A percentile compares a stretch with the other conserved stretches of the same genome.
Evolutionary conservation across 257 asterid species (phyloP).

Genomic region (Scutellaria minor): DNA sequence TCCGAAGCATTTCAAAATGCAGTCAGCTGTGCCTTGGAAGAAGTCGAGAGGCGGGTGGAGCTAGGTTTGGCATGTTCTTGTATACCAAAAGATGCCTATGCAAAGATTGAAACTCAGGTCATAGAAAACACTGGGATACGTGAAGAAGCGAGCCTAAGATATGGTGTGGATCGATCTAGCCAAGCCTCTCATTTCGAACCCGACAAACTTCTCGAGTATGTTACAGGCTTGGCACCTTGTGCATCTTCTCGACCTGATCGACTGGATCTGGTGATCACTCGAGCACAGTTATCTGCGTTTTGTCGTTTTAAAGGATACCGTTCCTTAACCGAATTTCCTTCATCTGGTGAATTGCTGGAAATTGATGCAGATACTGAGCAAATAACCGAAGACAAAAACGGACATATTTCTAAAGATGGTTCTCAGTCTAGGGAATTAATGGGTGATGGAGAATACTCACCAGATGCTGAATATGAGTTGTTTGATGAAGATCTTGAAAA

Average conservation of each 20-base stretch:
- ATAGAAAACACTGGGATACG: constrained; percentile 85
- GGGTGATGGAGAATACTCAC: constrained; percentile 52
- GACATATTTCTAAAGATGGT: constrained; percentile 51
- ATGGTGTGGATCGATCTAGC: constrained; percentile 69
- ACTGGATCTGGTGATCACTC: constrained; percentile 69
- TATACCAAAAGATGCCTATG: constrained; percentile 51
- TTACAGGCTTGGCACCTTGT: constrained; percentile 59
- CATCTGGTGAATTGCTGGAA: constrained; percentile 59
- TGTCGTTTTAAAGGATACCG: constrained; percentile 69
- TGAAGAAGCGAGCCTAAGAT: constrained; percentile 74
- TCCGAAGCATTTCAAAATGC: constrained; percentile 87
- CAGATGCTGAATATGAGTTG: constrained; percentile 57
- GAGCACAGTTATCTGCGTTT: constrained; percentile 76
- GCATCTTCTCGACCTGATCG: constrained; percentile 59
- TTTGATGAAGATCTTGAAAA: constrained; percentile 31
- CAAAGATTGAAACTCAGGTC: constrained; percentile 61
- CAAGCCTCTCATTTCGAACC: constrained; percentile 68
- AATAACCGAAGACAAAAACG: constrained; percentile 45
- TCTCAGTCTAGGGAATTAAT: constrained; percentile 59
- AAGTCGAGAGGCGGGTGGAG: constrained; percentile 79
- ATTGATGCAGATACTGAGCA: constrained; percentile 40
- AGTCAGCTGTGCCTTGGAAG: constrained; percentile 74
- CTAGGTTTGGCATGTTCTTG: constrained; percentile 88
- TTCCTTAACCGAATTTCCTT: constrained; percentile 47
- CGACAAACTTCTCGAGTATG: constrained; percentile 60